phyloP scores from a whole-genome alignment of 228 moss, liverwort and hornwort genomes.

The Sphagnum magellanicum region DNA sequence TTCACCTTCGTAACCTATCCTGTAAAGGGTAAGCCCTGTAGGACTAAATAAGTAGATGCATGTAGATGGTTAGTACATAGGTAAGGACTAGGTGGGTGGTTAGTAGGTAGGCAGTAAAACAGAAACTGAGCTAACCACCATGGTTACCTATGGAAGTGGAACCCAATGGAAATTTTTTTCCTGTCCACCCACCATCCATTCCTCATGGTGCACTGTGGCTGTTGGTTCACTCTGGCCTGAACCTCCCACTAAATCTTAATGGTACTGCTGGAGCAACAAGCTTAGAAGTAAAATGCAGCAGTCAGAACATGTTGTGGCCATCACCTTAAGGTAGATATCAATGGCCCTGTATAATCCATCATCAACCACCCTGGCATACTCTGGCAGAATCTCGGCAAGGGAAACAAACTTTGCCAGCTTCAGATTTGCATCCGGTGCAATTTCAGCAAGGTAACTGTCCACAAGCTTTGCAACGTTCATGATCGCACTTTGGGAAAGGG shows the following conservation, averaged over 20 bases:
- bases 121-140: no score
- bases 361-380: slow-evolving; percentile 66
- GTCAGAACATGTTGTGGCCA: no score
- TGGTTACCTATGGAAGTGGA: no score
- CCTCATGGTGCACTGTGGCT: no score
- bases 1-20: no score
- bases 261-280: neutral
- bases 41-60: no score
- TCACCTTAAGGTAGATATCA: slow-evolving; percentile 69
- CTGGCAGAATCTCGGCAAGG: slow-evolving; percentile 59
- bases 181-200: no score
- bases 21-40: no score
- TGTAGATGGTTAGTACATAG: no score
- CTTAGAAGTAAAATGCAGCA: neutral
- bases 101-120: no score
- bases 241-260: neutral
- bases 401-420: slow-evolving; percentile 61
- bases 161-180: no score
- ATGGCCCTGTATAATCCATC: slow-evolving; percentile 67
- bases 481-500: slow-evolving; percentile 63
- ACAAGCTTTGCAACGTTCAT: slow-evolving; percentile 74
- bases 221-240: neutral
- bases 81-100: no score
- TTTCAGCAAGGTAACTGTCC: slow-evolving; percentile 65
- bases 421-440: slow-evolving; percentile 66